Evolutionary conservation across 768 basidiomycete genomes (phyloP).

Genomic region (Brasilioporus rufonigricans): DNA sequence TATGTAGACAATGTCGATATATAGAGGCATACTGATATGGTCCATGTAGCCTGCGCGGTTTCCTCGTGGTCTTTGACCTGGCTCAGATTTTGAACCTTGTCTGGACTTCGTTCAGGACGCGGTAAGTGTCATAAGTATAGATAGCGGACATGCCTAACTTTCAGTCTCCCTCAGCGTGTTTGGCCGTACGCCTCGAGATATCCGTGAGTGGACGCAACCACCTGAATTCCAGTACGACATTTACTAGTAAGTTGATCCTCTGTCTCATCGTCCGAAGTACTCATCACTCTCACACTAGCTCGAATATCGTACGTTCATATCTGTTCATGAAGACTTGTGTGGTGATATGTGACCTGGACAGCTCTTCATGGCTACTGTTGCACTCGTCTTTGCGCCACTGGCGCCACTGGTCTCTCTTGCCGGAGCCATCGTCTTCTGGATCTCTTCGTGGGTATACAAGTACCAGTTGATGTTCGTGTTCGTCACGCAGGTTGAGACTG

Average conservation of each 20-base stretch:
- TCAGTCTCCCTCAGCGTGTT: constrained; percentile 49
- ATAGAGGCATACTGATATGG: constrained; percentile 1
- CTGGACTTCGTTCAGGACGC: constrained; percentile 81
- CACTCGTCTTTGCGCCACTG: constrained; percentile 89
- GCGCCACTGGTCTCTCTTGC: constrained; percentile 88
- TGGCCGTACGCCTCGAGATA: constrained; percentile 87
- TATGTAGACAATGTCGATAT: constrained; percentile 37
- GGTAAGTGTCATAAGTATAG: constrained; percentile 39
- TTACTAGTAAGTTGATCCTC: constrained; percentile 60
- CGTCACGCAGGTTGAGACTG: constrained; percentile 85
- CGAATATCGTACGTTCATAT: constrained; percentile 50
- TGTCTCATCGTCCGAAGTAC: not conserved
- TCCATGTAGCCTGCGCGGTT: constrained; percentile 74
- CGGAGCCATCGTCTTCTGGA: constrained; percentile 84
- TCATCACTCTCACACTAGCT: constrained; percentile 33
- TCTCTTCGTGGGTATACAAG: constrained; percentile 87
- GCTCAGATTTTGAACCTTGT: constrained; percentile 93
- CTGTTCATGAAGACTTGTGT: not conserved
- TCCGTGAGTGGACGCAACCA: constrained; percentile 87
- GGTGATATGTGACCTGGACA: constrained; percentile 27
- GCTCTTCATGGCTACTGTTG: constrained; percentile 93
- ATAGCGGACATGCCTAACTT: constrained; percentile 1
- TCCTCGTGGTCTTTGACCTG: constrained; percentile 91
- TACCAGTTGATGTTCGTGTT: constrained; percentile 97
- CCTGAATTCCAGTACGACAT: constrained; percentile 86